A percentile compares a stretch with the other conserved stretches of the same genome.
Conservation (phyloP, 495 filamentous ascomycete species). For the Podospora fimiseda region DNA sequence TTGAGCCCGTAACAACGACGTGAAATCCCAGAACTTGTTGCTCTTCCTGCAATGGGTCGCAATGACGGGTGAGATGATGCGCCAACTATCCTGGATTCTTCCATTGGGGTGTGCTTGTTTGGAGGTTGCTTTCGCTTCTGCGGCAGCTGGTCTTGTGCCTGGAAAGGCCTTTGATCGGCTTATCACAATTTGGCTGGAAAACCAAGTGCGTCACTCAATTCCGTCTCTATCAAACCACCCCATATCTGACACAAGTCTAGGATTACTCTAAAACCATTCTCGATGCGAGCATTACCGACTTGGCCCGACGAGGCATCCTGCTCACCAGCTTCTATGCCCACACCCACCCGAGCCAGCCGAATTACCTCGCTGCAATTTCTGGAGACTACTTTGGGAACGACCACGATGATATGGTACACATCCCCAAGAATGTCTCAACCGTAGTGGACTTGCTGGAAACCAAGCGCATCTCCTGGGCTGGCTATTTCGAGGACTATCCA, state of each 20-base stretch:
- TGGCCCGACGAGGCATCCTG: constrained; percentile 56
- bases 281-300: constrained; percentile 46
- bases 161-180: constrained; percentile 61
- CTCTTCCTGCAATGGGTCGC: background rate
- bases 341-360: constrained; percentile 49
- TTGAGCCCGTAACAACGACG: too few species aligned
- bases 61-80: constrained; percentile 14
- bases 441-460: constrained; percentile 61
- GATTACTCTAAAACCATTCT: constrained; percentile 47
- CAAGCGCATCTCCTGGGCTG: constrained; percentile 55
- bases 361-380: constrained; percentile 47
- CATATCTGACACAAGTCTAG: constrained; percentile 36
- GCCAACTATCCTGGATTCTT: constrained; percentile 8
- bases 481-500: constrained; percentile 62
- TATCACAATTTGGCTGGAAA: constrained; percentile 67
- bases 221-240: too few species aligned
- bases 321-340: constrained; percentile 57
- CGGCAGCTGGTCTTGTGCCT: constrained; percentile 26
- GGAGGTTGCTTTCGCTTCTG: constrained; percentile 1
- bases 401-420: constrained; percentile 52
- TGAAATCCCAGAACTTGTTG: background rate
- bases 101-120: constrained; percentile 35
- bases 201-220: constrained; percentile 47
- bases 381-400: constrained; percentile 67
- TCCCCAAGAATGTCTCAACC: constrained; percentile 61